Percentiles rank a stretch among this genome's conserved stretches.
Conservation (phyloP, 192 early-diverging fungal genomes). For the Oehlia diaphana region DNA sequence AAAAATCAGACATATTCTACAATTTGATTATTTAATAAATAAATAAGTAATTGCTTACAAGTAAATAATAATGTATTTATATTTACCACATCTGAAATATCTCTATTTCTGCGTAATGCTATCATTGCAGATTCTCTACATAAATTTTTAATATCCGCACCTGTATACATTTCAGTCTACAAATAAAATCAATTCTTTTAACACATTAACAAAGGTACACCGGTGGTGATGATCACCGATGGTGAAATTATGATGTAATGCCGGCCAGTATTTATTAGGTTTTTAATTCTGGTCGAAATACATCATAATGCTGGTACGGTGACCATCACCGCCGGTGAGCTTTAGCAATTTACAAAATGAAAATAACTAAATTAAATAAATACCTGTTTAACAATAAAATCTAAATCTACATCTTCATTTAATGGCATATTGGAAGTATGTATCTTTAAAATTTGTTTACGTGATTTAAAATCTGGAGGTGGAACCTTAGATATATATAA, state of each 20-base stretch:
- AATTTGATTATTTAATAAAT: too few species aligned
- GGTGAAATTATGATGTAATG: too few species aligned
- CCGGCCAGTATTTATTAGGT: too few species aligned
- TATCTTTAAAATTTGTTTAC: slow-evolving; percentile 51
- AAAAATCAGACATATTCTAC: slow-evolving; percentile 55
- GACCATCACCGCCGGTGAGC: too few species aligned
- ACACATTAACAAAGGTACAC: neutral
- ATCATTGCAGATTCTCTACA: slow-evolving; percentile 56
- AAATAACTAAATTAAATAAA: neutral
- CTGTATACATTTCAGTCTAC: slow-evolving; percentile 56
- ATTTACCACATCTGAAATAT: slow-evolving; percentile 32
- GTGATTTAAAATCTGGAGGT: slow-evolving; percentile 49
- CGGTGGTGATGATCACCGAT: too few species aligned
- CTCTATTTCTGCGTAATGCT: slow-evolving; percentile 32
- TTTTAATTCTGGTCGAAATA: too few species aligned
- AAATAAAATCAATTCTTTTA: neutral
- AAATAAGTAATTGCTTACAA: neutral
- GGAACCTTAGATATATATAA: slow-evolving; percentile 40
- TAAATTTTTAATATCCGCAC: slow-evolving; percentile 56
- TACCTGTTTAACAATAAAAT: slow-evolving; percentile 48
- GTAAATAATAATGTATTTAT: neutral
- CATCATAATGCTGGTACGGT: too few species aligned
- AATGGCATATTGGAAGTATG: slow-evolving; percentile 54
- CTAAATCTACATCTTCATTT: slow-evolving; percentile 49
- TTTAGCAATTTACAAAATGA: neutral